Evolutionary conservation across 2,329 filamentous ascomycete species (phyloP).

Genomic region (Aspergillus sp.): DNA sequence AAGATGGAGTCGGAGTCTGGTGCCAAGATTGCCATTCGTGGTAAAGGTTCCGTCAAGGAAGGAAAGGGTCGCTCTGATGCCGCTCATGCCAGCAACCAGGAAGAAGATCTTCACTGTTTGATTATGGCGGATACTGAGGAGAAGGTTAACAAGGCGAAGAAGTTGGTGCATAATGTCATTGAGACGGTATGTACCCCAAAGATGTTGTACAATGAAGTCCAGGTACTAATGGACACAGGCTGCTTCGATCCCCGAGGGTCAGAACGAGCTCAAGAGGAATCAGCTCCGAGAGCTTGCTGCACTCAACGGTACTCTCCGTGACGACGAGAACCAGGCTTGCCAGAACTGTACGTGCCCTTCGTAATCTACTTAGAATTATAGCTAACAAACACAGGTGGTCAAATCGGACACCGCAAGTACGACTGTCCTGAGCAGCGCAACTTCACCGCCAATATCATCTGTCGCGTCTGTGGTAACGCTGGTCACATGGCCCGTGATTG

Average conservation of each 20-base stretch:
- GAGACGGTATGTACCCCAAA: conserved; percentile 75
- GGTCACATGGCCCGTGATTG: conserved; percentile 98
- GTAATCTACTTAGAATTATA: neutral
- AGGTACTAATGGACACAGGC: conserved; percentile 61
- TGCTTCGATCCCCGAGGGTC: conserved; percentile 95
- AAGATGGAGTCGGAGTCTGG: conserved; percentile 98
- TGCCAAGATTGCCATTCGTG: conserved; percentile 98
- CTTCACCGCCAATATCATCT: conserved; percentile 99
- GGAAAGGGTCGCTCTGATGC: conserved; percentile 98
- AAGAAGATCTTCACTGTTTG: conserved; percentile 97
- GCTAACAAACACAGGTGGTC: conserved; percentile 61
- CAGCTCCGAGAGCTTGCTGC: conserved; percentile 96
- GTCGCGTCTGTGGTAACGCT: conserved; percentile 94
- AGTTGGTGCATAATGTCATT: conserved; percentile 96
- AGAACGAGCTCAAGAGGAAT: conserved; percentile 98
- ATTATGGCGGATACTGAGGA: conserved; percentile 99
- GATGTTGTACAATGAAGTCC: neutral
- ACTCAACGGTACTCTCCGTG: conserved; percentile 96
- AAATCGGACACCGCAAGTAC: conserved; percentile 98
- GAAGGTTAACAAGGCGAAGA: conserved; percentile 99
- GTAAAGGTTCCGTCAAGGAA: conserved; percentile 99
- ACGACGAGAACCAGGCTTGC: conserved; percentile 98
- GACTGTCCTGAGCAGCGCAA: conserved; percentile 98
- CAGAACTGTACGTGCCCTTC: conserved; percentile 72
- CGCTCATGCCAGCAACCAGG: conserved; percentile 98